phyloP scores from a whole-genome alignment of 2,329 filamentous ascomycete genomes.

The Pochonia chlamydosporia region DNA sequence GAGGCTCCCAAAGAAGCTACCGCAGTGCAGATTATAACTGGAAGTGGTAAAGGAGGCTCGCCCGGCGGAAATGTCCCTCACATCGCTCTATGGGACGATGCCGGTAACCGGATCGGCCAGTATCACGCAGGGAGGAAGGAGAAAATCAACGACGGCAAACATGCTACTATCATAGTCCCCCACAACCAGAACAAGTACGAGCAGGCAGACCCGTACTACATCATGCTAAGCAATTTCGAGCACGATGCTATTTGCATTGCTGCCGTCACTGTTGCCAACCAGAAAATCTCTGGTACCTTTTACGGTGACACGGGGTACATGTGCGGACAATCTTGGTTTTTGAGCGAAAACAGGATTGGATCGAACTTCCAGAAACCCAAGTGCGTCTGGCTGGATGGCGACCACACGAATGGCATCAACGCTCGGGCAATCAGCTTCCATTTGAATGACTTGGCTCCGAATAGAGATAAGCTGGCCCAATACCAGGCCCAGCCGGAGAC shows the following conservation, averaged over 20 bases:
- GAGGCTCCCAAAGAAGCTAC: conserved; percentile 1
- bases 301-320: conserved; percentile 15
- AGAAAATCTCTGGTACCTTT: conserved; percentile 8
- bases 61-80: conserved; percentile 10
- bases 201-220: conserved; percentile 9
- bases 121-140: conserved; percentile 4
- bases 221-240: conserved; percentile 15
- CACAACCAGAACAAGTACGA: conserved; percentile 9
- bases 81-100: conserved; percentile 14
- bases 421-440: conserved; percentile 17
- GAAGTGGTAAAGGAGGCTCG: not conserved
- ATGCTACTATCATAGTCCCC: conserved; percentile 2
- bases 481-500: conserved; percentile 11
- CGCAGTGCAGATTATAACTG: not conserved
- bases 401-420: conserved; percentile 14
- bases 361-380: conserved; percentile 9
- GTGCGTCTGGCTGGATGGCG: conserved; percentile 19
- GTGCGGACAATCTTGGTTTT: conserved; percentile 18
- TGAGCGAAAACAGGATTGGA: conserved; percentile 12
- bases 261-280: conserved; percentile 13
- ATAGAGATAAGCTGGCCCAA: conserved; percentile 9
- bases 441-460: conserved; percentile 13
- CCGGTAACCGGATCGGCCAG: conserved; percentile 12
- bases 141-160: conserved; percentile 3
- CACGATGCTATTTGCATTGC: conserved; percentile 17